Base-by-base conservation (phyloP, 371 early-diverging fungal species). In the Apophysomyces elegans region DNA sequence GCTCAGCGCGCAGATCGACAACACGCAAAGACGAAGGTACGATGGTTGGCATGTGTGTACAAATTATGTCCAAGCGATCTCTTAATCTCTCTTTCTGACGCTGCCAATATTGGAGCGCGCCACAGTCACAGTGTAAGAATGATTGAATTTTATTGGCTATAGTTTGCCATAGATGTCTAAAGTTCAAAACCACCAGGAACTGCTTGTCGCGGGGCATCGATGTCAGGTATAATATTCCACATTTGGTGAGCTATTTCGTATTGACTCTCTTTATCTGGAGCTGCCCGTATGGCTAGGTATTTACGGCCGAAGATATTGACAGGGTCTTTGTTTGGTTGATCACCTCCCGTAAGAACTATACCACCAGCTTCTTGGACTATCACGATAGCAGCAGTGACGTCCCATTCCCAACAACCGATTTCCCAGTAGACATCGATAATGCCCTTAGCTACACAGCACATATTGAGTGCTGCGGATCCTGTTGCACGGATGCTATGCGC, bases 351-450 rank as follows among this genome's bases (percentile, higher is more conserved):
- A 37, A 92, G 73, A 8, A 88, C 88, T 11, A 89, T 65, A 39
- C 95, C 93, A 7, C 95, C 93, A 1, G 95, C 70, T 69, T 94
- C 94, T 18, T 74, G 74, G 0, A 91, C 78, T 64, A 94, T 87
- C 21, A 89, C 78, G 1, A 87, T 79, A n/a, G 84, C 95, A 13
- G 95, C 95, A 26, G 89, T 86, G 26, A 93, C 88, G 70, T 94
- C 96, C 89, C 89, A 89, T 64, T 87, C 89, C 89, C 89, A 89
- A 72, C 84, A 86, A 5, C 97, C 98, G 37, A 91, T 86, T 76
- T 98, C 98, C 93, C 94, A 98, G 73, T 94, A 97, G 7, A 91
- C 80, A 69, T 98, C 97, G 13, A 90, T 74, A 12, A 85, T 77
- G 4, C 97, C 97, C 58, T 91, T 86, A 5, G 97, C 96, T 5